A percentile compares a stretch with the other conserved stretches of the same genome.
phyloP scores from a whole-genome alignment of 1,284 basidiomycete genomes.

The Irpex lacteus region DNA sequence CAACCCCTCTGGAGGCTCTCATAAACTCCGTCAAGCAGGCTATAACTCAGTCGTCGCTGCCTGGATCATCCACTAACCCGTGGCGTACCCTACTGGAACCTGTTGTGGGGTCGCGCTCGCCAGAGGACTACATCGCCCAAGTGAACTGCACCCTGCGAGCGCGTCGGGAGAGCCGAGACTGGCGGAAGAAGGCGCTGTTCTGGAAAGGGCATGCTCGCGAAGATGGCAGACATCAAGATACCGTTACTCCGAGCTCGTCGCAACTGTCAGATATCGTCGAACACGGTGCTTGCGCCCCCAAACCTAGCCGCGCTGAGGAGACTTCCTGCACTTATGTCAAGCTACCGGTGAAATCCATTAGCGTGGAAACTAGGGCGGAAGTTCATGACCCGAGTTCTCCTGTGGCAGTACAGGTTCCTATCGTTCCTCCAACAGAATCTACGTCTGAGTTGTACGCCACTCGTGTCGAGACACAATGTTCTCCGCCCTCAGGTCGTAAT shows the following conservation, averaged over 20 bases:
- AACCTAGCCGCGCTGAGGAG: background rate
- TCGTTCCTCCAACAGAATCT: background rate
- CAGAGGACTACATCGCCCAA: conserved; percentile 47
- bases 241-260: conserved; percentile 49
- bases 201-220: conserved; percentile 46
- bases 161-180: conserved; percentile 40
- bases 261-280: conserved; percentile 45
- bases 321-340: background rate
- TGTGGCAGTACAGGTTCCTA: background rate
- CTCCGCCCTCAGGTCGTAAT: background rate
- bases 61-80: conserved; percentile 23
- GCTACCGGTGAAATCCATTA: background rate
- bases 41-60: conserved; percentile 27
- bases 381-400: background rate
- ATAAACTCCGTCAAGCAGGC: conserved; percentile 45
- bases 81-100: conserved; percentile 46
- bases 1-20: conserved; percentile 42
- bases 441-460: background rate
- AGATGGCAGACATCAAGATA: conserved; percentile 25
- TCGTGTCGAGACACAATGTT: background rate
- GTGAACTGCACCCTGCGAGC: conserved; percentile 44
- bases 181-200: conserved; percentile 41
- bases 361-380: background rate
- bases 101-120: conserved; percentile 38
- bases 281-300: conserved; percentile 21